These are phyloP conservation scores for Populus ilicifolia DNA, from an alignment of 345 rosid genomes.

Conservation along the genomic window DNA sequence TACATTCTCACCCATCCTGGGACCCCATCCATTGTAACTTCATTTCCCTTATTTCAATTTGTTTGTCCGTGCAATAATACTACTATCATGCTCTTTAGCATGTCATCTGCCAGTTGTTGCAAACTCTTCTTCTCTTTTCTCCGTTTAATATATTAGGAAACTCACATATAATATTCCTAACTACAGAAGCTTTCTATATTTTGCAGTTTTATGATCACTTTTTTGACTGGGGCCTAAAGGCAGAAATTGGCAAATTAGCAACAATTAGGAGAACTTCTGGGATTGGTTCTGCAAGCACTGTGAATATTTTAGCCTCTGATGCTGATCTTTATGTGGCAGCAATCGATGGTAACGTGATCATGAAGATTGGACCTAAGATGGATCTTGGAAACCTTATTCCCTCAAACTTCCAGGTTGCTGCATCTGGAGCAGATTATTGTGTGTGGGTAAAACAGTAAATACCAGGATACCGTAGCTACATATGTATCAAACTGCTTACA, in stretches of 20 bases:
- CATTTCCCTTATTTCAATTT: neutral
- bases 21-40: constrained; percentile 60
- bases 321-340: constrained; percentile 63
- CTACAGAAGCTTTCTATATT: neutral
- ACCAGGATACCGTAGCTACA: neutral
- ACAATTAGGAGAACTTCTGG: constrained; percentile 41
- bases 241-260: constrained; percentile 43
- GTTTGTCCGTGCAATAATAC: neutral
- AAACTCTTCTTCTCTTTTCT: neutral
- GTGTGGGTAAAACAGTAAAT: constrained; percentile 52
- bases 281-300: constrained; percentile 45
- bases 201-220: constrained; percentile 81
- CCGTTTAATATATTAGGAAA: neutral
- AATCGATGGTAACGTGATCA: constrained; percentile 55
- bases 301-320: constrained; percentile 55
- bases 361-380: constrained; percentile 71
- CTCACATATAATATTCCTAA: neutral
- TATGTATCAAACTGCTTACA: neutral
- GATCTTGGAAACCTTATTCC: constrained; percentile 72
- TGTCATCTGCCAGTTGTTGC: no score
- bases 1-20: constrained; percentile 90
- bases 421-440: constrained; percentile 47
- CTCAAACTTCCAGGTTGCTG: constrained; percentile 47
- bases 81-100: neutral
- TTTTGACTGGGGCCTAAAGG: constrained; percentile 63